Evolutionary conservation across 768 basidiomycete species (phyloP).

Genomic region (Mycena maculata): DNA sequence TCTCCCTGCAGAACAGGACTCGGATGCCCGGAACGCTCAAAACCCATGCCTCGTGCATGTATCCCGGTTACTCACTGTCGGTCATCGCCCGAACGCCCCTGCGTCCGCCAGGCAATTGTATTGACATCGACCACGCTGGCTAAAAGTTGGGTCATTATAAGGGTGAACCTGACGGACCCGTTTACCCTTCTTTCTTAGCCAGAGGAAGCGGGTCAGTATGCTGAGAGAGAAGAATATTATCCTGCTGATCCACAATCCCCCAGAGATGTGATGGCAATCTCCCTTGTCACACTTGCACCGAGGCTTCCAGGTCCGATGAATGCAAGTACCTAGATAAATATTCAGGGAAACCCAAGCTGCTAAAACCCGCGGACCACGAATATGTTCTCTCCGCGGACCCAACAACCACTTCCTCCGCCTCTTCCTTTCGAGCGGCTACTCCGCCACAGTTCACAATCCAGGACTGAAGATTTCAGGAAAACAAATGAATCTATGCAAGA

Average conservation of each 20-base stretch:
- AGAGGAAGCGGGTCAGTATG: conserved; percentile 31
- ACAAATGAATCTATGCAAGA: not conserved
- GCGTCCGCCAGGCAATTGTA: too few species aligned
- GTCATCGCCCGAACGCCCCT: too few species aligned
- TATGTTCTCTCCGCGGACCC: conserved; percentile 13
- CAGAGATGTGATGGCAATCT: conserved; percentile 30
- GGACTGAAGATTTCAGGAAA: not conserved
- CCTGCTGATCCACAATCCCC: not conserved
- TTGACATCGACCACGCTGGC: too few species aligned
- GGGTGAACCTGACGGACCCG: too few species aligned
- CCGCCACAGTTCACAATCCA: not conserved
- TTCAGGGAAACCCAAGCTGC: too few species aligned
- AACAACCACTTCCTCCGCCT: conserved; percentile 13
- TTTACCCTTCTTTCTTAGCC: too few species aligned
- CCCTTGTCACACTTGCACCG: conserved; percentile 27
- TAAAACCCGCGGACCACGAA: too few species aligned
- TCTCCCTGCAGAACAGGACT: too few species aligned
- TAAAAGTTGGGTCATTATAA: too few species aligned
- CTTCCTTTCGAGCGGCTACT: conserved; percentile 14
- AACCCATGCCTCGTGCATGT: too few species aligned
- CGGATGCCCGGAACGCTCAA: too few species aligned
- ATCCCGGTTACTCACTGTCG: too few species aligned
- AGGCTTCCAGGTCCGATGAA: conserved; percentile 23
- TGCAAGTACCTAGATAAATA: conserved; percentile 35
- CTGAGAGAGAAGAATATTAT: not conserved